phyloP scores from a whole-genome alignment of 2,329 filamentous ascomycete genomes.

The Aaosphaeria pasadenensis region DNA sequence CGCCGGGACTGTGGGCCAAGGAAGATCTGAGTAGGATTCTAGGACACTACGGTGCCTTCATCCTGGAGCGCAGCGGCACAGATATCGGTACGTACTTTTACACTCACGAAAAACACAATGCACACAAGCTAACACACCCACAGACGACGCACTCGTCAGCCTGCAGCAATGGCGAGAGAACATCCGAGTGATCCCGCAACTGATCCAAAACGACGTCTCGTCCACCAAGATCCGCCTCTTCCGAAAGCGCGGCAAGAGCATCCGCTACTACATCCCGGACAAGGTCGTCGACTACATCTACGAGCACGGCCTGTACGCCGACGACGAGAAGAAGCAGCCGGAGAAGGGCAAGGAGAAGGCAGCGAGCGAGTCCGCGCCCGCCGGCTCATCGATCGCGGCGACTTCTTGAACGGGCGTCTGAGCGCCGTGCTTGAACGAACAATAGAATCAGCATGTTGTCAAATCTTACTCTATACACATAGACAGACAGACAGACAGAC shows the following conservation, averaged over 20 bases:
- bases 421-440: no score
- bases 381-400: constrained; percentile 17
- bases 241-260: constrained; percentile 40
- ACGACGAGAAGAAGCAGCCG: constrained; percentile 35
- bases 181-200: constrained; percentile 82
- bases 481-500: no score
- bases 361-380: constrained; percentile 10
- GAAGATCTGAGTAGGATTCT: constrained; percentile 87
- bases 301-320: constrained; percentile 37
- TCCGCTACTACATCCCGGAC: constrained; percentile 41
- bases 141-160: constrained; percentile 76
- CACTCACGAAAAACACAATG: constrained; percentile 4
- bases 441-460: no score
- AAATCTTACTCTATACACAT: no score
- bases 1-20: constrained; percentile 69
- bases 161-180: constrained; percentile 82
- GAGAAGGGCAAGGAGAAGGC: constrained; percentile 34
- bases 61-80: constrained; percentile 83
- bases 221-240: constrained; percentile 81
- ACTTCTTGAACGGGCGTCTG: background rate
- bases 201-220: constrained; percentile 83
- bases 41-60: constrained; percentile 77
- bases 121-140: no score
- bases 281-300: constrained; percentile 40
- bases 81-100: constrained; percentile 56